These are phyloP conservation scores for Capsicum pubescens DNA, from an alignment of 257 asterid genomes.

Conservation along the genomic window DNA sequence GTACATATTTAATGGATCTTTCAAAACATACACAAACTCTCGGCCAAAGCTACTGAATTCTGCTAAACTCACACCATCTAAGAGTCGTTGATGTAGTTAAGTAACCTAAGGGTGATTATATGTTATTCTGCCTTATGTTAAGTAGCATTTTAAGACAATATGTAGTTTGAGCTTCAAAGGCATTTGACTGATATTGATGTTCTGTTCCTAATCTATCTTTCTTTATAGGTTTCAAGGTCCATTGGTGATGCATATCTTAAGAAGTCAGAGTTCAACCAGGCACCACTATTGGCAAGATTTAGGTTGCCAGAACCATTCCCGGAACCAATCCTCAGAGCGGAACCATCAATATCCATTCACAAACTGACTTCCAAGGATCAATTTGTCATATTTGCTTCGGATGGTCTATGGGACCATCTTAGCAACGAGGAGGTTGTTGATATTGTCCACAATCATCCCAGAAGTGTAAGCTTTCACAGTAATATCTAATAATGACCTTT, in stretches of 20 bases:
- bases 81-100: background rate
- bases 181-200: background rate
- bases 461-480: constrained; percentile 49
- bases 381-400: constrained; percentile 86
- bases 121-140: background rate
- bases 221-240: constrained; percentile 79
- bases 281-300: constrained; percentile 75
- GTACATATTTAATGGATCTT: too few relatives aligned
- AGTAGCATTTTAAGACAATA: background rate
- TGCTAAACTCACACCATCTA: background rate
- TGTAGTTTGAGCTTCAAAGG: background rate
- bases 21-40: too few relatives aligned
- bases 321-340: constrained; percentile 77
- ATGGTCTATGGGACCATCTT: constrained; percentile 98
- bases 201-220: background rate
- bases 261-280: constrained; percentile 80
- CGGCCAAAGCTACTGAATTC: background rate
- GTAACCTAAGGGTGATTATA: background rate
- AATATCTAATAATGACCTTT: background rate
- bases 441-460: constrained; percentile 66
- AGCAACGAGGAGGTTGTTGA: constrained; percentile 94
- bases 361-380: constrained; percentile 65
- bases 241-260: constrained; percentile 95
- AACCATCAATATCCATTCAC: constrained; percentile 75
- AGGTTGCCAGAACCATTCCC: constrained; percentile 64